Evolutionary conservation across 106 monocot genomes (phyloP), one percentile per base, ranked within the genome.

Genomic region (Iris macrosiphon): DNA sequence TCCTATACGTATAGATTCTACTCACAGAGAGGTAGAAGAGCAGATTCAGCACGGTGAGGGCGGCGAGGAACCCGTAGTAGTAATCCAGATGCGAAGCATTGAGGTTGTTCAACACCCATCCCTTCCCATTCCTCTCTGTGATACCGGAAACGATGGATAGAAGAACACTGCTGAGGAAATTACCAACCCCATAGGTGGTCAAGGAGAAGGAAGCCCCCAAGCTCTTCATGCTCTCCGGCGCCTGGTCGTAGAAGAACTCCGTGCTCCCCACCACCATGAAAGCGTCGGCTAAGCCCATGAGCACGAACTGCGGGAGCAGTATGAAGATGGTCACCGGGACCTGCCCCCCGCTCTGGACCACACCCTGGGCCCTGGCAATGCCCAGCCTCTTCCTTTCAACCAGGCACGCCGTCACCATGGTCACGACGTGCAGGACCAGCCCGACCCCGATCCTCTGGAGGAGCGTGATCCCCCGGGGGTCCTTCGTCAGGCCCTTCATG

Each of bases 91-190:
- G 79, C 2, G 89, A 84, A 3, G 65, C 76, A 53, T 89, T 89
- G 45, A 89, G 70, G 55, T 89, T 83, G 33, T 81, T 78, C 22
- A 45, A 45, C 7, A 91, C 63, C 85, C 90, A 91, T 16, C 85
- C 85, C 10, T 33, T 52, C 3, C 73, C 75, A 10, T 72, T 37
- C 58, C 57, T 45, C 29, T 44, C 37, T 2, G 81, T 85, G 42
- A 81, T 51, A 11, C 52, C 24, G 18, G 71, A 62, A 42, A 59
- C 61, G 5, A 71, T 75, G 9, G 85, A 78, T 11, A 91, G 67
- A 12, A 89, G 40, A 53, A 78, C 40, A 52, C 78, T 91, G 27
- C 85, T 91, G 12, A 85, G 68, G 62, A 78, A 90, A 44, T 72
- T 90, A 0, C 90, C 90, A 7, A 90, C 51, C 7, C 85, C 81